Conservation (phyloP, 2,329 filamentous ascomycete species). For the Dactylellina haptotyla region DNA sequence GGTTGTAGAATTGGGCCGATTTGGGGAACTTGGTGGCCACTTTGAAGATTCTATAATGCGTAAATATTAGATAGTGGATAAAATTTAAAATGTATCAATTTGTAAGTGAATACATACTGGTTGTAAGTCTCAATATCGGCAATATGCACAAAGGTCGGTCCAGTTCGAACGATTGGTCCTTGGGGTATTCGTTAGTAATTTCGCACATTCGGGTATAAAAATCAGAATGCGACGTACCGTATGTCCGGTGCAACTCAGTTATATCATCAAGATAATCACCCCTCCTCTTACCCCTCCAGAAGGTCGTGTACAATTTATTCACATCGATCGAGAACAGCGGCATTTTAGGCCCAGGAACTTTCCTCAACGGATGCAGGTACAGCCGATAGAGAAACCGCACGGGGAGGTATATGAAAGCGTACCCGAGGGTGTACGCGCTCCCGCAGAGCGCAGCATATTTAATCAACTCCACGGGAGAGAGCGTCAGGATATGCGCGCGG, state of each 20-base stretch:
- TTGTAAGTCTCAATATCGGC: constrained; percentile 58
- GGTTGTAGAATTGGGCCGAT: constrained; percentile 26
- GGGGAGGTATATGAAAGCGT: constrained; percentile 3
- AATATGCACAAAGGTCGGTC: constrained; percentile 59
- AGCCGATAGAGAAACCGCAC: constrained; percentile 58
- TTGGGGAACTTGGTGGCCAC: constrained; percentile 47
- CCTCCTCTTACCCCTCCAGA: background rate
- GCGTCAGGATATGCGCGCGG: background rate
- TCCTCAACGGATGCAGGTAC: constrained; percentile 59
- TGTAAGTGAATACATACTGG: constrained; percentile 25
- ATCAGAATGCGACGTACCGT: constrained; percentile 11
- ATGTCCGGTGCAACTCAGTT: constrained; percentile 20
- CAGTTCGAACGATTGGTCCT: constrained; percentile 62
- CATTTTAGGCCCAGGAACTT: constrained; percentile 60
- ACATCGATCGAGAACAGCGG: constrained; percentile 59
- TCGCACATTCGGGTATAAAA: background rate
- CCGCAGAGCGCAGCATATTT: background rate
- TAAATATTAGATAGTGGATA: background rate
- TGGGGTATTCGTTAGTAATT: background rate
- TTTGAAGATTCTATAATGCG: constrained; percentile 34
- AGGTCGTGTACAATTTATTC: constrained; percentile 58
- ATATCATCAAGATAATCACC: background rate
- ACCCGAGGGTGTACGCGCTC: constrained; percentile 3
- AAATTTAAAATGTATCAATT: background rate
- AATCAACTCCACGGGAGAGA: background rate